A percentile compares a stretch with the other conserved stretches of the same genome.
Evolutionary conservation across 192 early-diverging fungal genomes (phyloP).

Genomic region (Lobosporangium transversale): DNA sequence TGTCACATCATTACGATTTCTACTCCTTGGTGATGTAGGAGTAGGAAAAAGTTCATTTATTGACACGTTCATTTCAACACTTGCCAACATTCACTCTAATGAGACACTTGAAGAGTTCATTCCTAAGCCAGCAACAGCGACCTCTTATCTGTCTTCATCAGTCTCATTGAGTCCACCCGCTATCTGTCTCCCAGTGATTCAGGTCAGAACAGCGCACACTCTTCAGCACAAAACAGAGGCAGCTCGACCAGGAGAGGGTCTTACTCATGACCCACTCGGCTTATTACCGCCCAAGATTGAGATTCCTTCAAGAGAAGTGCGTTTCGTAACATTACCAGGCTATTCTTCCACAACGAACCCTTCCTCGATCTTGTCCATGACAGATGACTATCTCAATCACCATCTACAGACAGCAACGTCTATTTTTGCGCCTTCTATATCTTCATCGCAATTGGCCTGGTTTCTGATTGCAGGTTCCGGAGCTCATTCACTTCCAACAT

Average conservation of each 20-base stretch:
- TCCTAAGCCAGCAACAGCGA: neutral
- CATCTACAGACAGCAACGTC: slow-evolving; percentile 26
- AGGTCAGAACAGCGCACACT: slow-evolving; percentile 7
- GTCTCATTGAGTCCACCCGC: neutral
- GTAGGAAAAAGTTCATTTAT: slow-evolving; percentile 39
- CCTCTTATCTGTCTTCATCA: slow-evolving; percentile 3
- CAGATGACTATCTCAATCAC: slow-evolving; percentile 43
- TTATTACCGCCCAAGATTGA: slow-evolving; percentile 24
- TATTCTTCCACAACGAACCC: slow-evolving; percentile 48
- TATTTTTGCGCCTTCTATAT: slow-evolving; percentile 32
- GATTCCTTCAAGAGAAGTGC: slow-evolving; percentile 27
- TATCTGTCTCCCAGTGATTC: slow-evolving; percentile 8
- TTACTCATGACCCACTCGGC: slow-evolving; percentile 19
- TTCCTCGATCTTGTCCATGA: slow-evolving; percentile 22
- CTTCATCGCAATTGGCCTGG: slow-evolving; percentile 38
- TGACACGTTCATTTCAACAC: slow-evolving; percentile 34
- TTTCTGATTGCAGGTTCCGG: slow-evolving; percentile 45
- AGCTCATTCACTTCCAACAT: slow-evolving; percentile 34
- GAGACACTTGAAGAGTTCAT: slow-evolving; percentile 20
- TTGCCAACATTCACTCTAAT: slow-evolving; percentile 23
- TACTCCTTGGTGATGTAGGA: slow-evolving; percentile 45
- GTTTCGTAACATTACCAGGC: slow-evolving; percentile 39
- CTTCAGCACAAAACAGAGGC: neutral
- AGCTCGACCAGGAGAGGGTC: no score
- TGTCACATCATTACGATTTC: slow-evolving; percentile 21